Conservation (phyloP, 371 early-diverging fungal species). For the Saksenaea vasiformis region DNA sequence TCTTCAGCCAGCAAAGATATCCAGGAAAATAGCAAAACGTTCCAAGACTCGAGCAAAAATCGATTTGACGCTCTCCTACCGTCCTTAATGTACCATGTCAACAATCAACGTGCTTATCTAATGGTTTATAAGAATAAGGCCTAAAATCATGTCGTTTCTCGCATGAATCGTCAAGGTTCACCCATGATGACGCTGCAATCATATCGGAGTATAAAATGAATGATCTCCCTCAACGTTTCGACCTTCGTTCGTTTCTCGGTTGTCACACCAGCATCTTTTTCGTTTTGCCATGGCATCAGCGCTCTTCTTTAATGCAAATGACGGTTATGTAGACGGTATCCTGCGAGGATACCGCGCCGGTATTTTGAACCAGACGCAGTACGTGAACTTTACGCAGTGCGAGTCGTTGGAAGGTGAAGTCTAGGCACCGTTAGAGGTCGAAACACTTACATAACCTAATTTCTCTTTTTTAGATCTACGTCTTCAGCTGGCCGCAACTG, state of each 20-base stretch:
- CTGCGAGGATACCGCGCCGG: conserved; percentile 93
- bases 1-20: too few relatives aligned
- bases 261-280: conserved; percentile 2
- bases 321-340: conserved; percentile 94
- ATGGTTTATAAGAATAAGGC: too few relatives aligned
- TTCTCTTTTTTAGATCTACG: conserved; percentile 37
- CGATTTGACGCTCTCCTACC: too few relatives aligned
- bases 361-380: conserved; percentile 79
- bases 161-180: too few relatives aligned
- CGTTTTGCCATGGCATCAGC: conserved; percentile 66
- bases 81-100: too few relatives aligned
- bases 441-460: neutral
- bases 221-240: neutral
- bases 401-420: conserved; percentile 93
- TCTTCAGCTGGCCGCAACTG: conserved; percentile 93
- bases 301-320: conserved; percentile 83
- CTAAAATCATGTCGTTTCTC: too few relatives aligned
- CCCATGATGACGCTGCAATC: too few relatives aligned
- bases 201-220: too few relatives aligned
- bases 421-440: neutral
- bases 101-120: too few relatives aligned
- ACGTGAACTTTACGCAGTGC: conserved; percentile 95
- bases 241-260: neutral
- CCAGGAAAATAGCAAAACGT: too few relatives aligned
- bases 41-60: too few relatives aligned